Evolutionary conservation across 2,329 filamentous ascomycete species (phyloP).

Genomic region (Aspergillus fischeri): DNA sequence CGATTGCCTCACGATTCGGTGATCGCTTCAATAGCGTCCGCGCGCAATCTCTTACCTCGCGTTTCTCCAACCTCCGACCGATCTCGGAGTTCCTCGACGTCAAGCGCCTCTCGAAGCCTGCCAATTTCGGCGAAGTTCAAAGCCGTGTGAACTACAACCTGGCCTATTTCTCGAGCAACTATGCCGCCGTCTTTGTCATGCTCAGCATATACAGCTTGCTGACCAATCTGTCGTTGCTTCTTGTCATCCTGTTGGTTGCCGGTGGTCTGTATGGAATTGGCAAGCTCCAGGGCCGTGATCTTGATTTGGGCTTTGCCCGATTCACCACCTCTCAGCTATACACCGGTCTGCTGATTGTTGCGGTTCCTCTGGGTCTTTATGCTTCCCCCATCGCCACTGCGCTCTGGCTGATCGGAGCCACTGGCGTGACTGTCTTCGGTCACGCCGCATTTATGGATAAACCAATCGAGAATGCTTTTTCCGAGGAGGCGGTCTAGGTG

Average conservation of each 20-base stretch:
- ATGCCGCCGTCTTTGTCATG: conserved; percentile 89
- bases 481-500: conserved; percentile 99
- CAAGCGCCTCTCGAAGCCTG: conserved; percentile 91
- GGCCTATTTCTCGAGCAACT: conserved; percentile 97
- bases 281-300: conserved; percentile 81
- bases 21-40: conserved; percentile 83
- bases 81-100: conserved; percentile 92
- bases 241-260: conserved; percentile 85
- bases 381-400: conserved; percentile 79
- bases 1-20: conserved; percentile 85
- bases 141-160: conserved; percentile 96
- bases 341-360: conserved; percentile 76
- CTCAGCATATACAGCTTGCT: conserved; percentile 92
- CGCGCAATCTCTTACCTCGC: conserved; percentile 69
- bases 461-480: conserved; percentile 99
- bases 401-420: conserved; percentile 94
- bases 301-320: conserved; percentile 77
- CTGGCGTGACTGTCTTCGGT: conserved; percentile 87
- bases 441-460: conserved; percentile 96
- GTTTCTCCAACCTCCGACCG: conserved; percentile 89
- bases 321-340: conserved; percentile 92
- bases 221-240: conserved; percentile 79
- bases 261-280: conserved; percentile 88
- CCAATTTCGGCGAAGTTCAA: conserved; percentile 85
- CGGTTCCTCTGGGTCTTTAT: conserved; percentile 78